phyloP scores from a whole-genome alignment of 2,329 filamentous ascomycete genomes.

The Aspergillus spinulosporus region DNA sequence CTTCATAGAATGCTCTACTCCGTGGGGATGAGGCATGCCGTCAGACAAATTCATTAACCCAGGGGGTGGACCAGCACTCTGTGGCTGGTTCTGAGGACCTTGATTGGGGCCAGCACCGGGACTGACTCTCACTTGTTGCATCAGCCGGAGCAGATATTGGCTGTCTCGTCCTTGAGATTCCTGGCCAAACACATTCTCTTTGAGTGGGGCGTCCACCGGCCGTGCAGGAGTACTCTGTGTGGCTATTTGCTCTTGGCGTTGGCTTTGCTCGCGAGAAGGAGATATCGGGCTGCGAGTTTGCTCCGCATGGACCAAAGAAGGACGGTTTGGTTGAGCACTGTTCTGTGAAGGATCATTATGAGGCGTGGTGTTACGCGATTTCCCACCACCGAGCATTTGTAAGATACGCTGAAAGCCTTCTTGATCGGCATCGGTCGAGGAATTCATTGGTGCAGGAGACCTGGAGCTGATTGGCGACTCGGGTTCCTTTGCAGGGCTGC shows the following conservation, averaged over 20 bases:
- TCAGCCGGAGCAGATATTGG: constrained; percentile 83
- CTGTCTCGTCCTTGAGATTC: constrained; percentile 59
- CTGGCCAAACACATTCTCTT: constrained; percentile 35
- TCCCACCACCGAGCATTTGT: constrained; percentile 69
- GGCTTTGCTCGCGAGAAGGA: constrained; percentile 32
- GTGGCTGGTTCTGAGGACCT: constrained; percentile 31
- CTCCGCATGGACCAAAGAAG: constrained; percentile 33
- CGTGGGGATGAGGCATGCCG: constrained; percentile 36
- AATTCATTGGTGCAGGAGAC: constrained; percentile 27
- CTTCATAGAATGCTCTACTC: constrained; percentile 37
- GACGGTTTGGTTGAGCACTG: constrained; percentile 31
- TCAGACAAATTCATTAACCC: constrained; percentile 41
- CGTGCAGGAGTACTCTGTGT: constrained; percentile 27
- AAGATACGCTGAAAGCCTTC: constrained; percentile 82
- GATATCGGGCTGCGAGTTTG: constrained; percentile 31
- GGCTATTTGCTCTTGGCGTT: constrained; percentile 35
- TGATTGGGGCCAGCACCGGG: constrained; percentile 26
- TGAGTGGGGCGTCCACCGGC: constrained; percentile 26
- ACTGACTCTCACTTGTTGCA: constrained; percentile 60
- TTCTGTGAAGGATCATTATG: constrained; percentile 42
- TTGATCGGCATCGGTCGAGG: constrained; percentile 66
- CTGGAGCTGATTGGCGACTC: constrained; percentile 29
- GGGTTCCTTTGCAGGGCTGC: constrained; percentile 51
- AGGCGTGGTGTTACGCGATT: constrained; percentile 47
- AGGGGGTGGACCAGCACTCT: constrained; percentile 32